A percentile compares a stretch with the other conserved stretches of the same genome.
Conservation (phyloP, 2,329 filamentous ascomycete genomes). For the Fusarium sp. region DNA sequence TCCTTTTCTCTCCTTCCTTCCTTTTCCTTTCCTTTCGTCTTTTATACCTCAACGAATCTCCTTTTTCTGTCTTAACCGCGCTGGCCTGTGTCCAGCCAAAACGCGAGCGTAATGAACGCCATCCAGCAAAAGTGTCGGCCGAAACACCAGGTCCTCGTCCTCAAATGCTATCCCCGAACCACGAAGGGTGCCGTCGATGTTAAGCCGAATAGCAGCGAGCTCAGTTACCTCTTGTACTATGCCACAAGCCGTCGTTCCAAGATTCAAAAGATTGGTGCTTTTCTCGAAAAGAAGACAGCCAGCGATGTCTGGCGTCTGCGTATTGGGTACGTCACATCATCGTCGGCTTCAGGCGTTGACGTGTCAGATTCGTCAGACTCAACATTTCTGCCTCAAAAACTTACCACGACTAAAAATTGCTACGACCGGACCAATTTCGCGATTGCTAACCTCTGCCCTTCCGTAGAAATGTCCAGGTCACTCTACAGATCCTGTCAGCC, state of each 20-base stretch:
- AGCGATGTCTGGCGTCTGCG: slow-evolving; percentile 90
- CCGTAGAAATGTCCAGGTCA: slow-evolving; percentile 88
- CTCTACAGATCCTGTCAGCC: slow-evolving; percentile 89
- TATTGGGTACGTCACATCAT: slow-evolving; percentile 74
- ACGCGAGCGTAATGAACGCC: slow-evolving; percentile 66
- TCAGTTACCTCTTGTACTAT: slow-evolving; percentile 97
- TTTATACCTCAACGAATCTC: neutral
- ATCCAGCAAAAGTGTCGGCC: slow-evolving; percentile 80
- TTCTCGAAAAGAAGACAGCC: slow-evolving; percentile 93
- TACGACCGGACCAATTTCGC: neutral
- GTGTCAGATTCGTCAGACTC: slow-evolving; percentile 24
- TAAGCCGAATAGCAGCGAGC: slow-evolving; percentile 95
- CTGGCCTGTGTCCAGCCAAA: slow-evolving; percentile 40
- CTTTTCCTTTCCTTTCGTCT: neutral
- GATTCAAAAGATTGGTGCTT: slow-evolving; percentile 94
- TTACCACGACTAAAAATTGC: neutral
- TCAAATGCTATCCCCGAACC: slow-evolving; percentile 95
- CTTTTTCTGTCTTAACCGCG: slow-evolving; percentile 16
- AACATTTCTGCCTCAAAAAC: neutral
- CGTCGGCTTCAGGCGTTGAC: slow-evolving; percentile 18
- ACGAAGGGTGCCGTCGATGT: slow-evolving; percentile 93
- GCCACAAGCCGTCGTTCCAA: slow-evolving; percentile 94
- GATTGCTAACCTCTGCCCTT: slow-evolving; percentile 16
- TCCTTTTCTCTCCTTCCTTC: neutral
- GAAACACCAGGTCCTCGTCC: slow-evolving; percentile 95